Evolutionary conservation across 2,329 filamentous ascomycete species (phyloP).

Genomic region (Talaromyces pinophilus): DNA sequence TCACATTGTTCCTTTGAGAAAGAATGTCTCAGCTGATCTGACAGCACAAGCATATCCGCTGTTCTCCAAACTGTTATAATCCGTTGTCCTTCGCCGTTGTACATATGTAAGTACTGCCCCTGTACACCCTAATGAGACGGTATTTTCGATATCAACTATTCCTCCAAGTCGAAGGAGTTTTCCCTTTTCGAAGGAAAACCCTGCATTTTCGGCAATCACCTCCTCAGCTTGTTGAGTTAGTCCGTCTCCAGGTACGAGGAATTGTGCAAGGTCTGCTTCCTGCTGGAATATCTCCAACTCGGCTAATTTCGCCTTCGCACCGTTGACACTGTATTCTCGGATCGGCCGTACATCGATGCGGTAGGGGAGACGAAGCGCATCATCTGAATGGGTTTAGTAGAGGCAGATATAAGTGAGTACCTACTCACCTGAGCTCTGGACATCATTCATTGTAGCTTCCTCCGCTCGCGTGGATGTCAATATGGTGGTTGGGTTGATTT

Average conservation of each 20-base stretch:
- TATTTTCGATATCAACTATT: conserved; percentile 72
- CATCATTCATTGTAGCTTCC: conserved; percentile 39
- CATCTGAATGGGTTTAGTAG: conserved; percentile 35
- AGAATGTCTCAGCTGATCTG: conserved; percentile 71
- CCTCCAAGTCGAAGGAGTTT: conserved; percentile 69
- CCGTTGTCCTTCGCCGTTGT: conserved; percentile 65
- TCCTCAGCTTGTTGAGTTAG: conserved; percentile 45
- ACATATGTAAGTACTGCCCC: conserved; percentile 83
- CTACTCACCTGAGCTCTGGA: conserved; percentile 39
- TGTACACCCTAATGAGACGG: conserved; percentile 75
- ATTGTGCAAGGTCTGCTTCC: conserved; percentile 52
- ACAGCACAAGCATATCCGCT: conserved; percentile 62
- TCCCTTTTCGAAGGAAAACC: conserved; percentile 60
- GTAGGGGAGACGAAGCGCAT: conserved; percentile 58
- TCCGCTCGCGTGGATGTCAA: conserved; percentile 60
- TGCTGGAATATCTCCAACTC: conserved; percentile 57
- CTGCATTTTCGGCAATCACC: conserved; percentile 41
- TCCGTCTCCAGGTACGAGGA: conserved; percentile 64
- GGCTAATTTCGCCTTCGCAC: conserved; percentile 66
- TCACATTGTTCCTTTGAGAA: conserved; percentile 63
- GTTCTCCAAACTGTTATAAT: conserved; percentile 63
- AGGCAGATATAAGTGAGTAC: not conserved
- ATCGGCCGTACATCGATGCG: conserved; percentile 68
- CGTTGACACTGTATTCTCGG: conserved; percentile 69
- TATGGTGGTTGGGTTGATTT: conserved; percentile 63